Conservation (phyloP, 2,329 filamentous ascomycete genomes). For the Exophiala viscosa region DNA sequence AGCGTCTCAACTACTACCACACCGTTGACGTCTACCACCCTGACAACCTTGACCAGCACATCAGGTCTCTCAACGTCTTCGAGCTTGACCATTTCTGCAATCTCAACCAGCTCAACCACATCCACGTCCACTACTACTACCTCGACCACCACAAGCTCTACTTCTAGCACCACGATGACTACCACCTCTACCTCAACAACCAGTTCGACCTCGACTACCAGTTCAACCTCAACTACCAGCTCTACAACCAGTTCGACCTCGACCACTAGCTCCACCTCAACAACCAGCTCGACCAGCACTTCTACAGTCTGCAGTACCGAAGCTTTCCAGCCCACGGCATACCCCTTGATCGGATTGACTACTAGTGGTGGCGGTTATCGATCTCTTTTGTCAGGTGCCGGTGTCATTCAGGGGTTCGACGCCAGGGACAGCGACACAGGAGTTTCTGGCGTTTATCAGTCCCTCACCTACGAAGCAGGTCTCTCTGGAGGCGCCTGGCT, state of each 20-base stretch:
- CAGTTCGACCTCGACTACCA: not conserved
- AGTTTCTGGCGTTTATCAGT: constrained; percentile 45
- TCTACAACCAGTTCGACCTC: not conserved
- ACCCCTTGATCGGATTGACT: constrained; percentile 42
- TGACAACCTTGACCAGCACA: not conserved
- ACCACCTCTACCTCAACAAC: not conserved
- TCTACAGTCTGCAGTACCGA: not conserved
- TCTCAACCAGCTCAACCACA: not conserved
- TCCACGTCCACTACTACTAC: not conserved
- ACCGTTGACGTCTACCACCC: not conserved
- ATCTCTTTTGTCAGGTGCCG: constrained; percentile 38
- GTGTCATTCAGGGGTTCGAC: constrained; percentile 45
- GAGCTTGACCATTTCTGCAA: too few species aligned
- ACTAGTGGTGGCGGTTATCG: constrained; percentile 44
- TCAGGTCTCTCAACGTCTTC: too few species aligned
- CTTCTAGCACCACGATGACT: not conserved
- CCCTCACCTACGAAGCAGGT: constrained; percentile 45
- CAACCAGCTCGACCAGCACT: not conserved
- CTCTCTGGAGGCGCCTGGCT: constrained; percentile 49
- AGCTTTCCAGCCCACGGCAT: not conserved
- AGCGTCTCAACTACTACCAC: constrained; percentile 15
- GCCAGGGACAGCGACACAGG: constrained; percentile 38
- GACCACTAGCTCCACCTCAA: not conserved
- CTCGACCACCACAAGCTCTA: not conserved
- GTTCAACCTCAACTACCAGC: not conserved